Base-by-base conservation (phyloP, 2,329 filamentous ascomycete genomes). In the Cladosporium sp. region DNA sequence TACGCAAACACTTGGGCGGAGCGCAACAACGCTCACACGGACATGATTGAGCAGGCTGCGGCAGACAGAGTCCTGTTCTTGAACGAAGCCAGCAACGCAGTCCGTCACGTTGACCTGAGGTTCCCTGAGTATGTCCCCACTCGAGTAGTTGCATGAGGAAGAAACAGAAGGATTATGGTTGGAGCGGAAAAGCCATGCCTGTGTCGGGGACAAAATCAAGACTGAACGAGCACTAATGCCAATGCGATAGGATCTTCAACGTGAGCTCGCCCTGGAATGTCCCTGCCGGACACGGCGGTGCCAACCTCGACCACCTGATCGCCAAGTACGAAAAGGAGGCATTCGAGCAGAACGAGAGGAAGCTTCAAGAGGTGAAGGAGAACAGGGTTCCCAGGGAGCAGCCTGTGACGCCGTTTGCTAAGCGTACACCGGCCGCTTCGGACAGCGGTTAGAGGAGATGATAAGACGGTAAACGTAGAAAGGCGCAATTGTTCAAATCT, bases 251-350 rank as follows among this genome's bases (percentile, higher is more conserved):
- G 61, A 72, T 79, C 58, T 79, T 86, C 70, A 85, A 86, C 65
- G 69, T 72, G 18, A 78, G 80, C 49, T 80, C 80, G 1, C 82
- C 82, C 13, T 83, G 75, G 69, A 87, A 87, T 63, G 77, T 85
- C 52, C 71, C 77, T 32, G 81, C 84, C 41, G 84, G 84, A 48
- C 78, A 79, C 56, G 71, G 72, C 43, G 69, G 76, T 52, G 77
- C 77, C 45, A 77, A 84, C 63, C 71, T 87, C 60, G 78, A 78
- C 63, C 67, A 75, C 49, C 73, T 85, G 52, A 79, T 83, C 54
- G 78, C 76, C 31, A 81, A 85, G 70, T 86, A 84, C 66, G 72
- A 82, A 67, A 77, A 77, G 62, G 64, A 79, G 63, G 77, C 81
- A 53, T 70, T 72, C 63, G 77, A 79, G 54, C 74, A 74, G 54